These are phyloP conservation scores for Calvatia gigantea DNA, from an alignment of 768 basidiomycete species.

Conservation along the genomic window DNA sequence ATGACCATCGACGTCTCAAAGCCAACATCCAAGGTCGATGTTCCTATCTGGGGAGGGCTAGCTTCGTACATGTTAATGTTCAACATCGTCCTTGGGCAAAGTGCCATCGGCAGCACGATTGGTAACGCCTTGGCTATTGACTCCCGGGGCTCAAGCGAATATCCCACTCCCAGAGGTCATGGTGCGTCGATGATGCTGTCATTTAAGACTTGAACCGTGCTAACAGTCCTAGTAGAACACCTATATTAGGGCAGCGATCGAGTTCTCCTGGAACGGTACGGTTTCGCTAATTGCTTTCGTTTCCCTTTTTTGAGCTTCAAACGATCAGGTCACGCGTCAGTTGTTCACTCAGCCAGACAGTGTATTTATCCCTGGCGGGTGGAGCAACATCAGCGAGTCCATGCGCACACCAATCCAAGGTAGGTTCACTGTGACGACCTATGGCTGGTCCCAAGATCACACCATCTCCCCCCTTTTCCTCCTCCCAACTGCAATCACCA, in stretches of 20 bases:
- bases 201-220: no score
- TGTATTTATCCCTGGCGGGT: not conserved
- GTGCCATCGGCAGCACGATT: not conserved
- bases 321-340: not conserved
- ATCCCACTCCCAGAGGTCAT: not conserved
- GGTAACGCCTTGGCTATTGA: conserved; percentile 4
- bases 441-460: conserved; percentile 1
- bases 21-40: not conserved
- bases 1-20: not conserved
- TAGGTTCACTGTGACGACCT: not conserved
- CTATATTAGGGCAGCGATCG: not conserved
- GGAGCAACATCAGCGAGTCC: not conserved
- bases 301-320: no score
- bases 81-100: not conserved
- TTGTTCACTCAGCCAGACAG: not conserved
- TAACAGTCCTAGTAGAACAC: not conserved
- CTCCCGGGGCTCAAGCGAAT: not conserved
- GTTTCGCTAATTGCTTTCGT: not conserved
- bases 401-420: not conserved
- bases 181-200: not conserved
- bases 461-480: not conserved
- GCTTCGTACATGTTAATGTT: not conserved
- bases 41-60: not conserved
- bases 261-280: not conserved
- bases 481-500: not conserved